A percentile compares a stretch with the other conserved stretches of the same genome.
These are phyloP conservation scores for Ballota nigra DNA, from an alignment of 257 asterid species.

Conservation along the genomic window DNA sequence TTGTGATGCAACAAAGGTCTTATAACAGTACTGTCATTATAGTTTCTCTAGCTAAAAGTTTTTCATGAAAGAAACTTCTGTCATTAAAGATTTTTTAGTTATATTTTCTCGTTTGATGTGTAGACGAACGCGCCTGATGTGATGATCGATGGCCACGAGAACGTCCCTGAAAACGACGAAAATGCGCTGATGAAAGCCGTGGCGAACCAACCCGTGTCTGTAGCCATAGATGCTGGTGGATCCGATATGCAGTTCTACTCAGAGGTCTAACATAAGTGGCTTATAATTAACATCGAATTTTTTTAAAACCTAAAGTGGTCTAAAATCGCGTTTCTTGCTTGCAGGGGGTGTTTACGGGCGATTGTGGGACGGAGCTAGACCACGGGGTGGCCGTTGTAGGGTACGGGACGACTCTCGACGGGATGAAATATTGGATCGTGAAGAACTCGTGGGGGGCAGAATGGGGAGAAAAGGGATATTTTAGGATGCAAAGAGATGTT, in stretches of 20 bases:
- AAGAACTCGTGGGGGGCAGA: slow-evolving; percentile 70
- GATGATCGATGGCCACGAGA: slow-evolving; percentile 72
- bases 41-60: no score
- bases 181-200: slow-evolving; percentile 83
- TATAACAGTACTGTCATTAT: no score
- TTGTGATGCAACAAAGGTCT: slow-evolving; percentile 67
- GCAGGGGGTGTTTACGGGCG: slow-evolving; percentile 65
- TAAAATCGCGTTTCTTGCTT: neutral
- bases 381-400: slow-evolving; percentile 79
- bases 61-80: no score
- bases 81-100: no score
- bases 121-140: slow-evolving; percentile 77
- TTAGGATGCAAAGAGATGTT: slow-evolving; percentile 52
- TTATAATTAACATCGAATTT: neutral
- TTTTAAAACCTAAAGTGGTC: neutral
- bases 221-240: slow-evolving; percentile 82
- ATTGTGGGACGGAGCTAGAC: slow-evolving; percentile 70
- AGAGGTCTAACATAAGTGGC: slow-evolving; percentile 35
- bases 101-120: slow-evolving; percentile 11
- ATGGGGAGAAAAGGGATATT: slow-evolving; percentile 78
- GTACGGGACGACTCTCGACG: slow-evolving; percentile 60
- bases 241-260: slow-evolving; percentile 73
- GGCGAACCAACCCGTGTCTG: slow-evolving; percentile 79
- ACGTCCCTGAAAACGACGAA: slow-evolving; percentile 70
- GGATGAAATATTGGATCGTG: slow-evolving; percentile 71